Percentiles rank a stretch among this genome's conserved stretches.
phyloP scores from a whole-genome alignment of 2,329 filamentous ascomycete species.

The Aureobasidium sp. region DNA sequence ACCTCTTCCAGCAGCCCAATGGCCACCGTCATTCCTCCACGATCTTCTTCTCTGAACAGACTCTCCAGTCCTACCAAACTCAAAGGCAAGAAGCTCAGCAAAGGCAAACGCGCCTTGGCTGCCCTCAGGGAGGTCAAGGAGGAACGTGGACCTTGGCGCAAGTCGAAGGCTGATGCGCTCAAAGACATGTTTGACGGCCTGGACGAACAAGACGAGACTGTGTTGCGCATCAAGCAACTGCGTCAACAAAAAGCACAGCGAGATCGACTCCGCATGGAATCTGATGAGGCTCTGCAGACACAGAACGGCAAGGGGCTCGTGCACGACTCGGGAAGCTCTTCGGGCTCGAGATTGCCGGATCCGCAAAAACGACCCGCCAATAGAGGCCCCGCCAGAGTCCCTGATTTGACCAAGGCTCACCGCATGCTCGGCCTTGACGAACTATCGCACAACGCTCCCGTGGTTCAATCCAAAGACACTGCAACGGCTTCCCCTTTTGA shows the following conservation, averaged over 20 bases:
- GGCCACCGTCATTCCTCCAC: neutral
- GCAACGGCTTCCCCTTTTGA: slow-evolving; percentile 10
- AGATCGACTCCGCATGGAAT: slow-evolving; percentile 37
- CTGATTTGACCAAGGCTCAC: slow-evolving; percentile 31
- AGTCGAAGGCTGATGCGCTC: slow-evolving; percentile 22
- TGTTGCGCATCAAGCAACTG: slow-evolving; percentile 51
- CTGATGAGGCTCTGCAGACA: slow-evolving; percentile 5
- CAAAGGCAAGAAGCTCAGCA: slow-evolving; percentile 4
- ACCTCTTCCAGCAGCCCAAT: neutral
- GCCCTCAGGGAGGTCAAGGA: slow-evolving; percentile 19
- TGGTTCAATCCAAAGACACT: neutral
- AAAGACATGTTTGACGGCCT: slow-evolving; percentile 23
- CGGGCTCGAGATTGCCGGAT: neutral
- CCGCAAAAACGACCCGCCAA: slow-evolving; percentile 3
- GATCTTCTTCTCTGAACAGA: slow-evolving; percentile 5
- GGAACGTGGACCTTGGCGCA: slow-evolving; percentile 10
- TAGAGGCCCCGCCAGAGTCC: slow-evolving; percentile 14
- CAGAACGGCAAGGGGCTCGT: neutral
- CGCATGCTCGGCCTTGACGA: slow-evolving; percentile 32
- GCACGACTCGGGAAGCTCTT: slow-evolving; percentile 3
- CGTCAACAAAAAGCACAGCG: slow-evolving; percentile 44
- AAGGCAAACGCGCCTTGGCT: slow-evolving; percentile 18
- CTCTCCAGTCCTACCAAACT: neutral
- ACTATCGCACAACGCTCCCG: slow-evolving; percentile 15
- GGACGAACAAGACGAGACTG: slow-evolving; percentile 42